Percentiles rank a stretch among this genome's conserved stretches.
phyloP scores from a whole-genome alignment of 2,329 filamentous ascomycete species.

The Dothistroma septosporum region DNA sequence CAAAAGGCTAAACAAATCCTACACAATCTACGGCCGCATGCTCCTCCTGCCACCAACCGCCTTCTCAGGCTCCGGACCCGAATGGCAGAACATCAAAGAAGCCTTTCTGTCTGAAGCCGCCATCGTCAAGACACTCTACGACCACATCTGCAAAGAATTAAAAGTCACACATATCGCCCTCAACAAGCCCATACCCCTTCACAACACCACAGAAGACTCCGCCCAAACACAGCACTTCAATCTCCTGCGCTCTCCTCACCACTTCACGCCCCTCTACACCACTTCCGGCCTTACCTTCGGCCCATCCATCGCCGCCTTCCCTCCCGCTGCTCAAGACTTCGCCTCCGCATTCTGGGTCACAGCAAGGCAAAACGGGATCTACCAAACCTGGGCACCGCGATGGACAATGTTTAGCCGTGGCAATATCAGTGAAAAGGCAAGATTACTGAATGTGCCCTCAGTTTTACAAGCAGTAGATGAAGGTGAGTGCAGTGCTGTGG shows the following conservation, averaged over 20 bases:
- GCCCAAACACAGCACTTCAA: constrained; percentile 53
- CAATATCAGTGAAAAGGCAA: constrained; percentile 82
- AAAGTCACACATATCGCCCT: constrained; percentile 54
- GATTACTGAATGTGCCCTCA: constrained; percentile 55
- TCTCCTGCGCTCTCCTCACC: constrained; percentile 66
- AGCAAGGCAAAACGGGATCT: constrained; percentile 68
- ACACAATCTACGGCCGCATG: constrained; percentile 55
- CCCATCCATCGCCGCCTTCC: constrained; percentile 32
- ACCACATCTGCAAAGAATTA: constrained; percentile 41
- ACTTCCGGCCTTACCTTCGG: constrained; percentile 59
- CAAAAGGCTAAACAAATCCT: constrained; percentile 35
- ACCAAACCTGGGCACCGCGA: constrained; percentile 79
- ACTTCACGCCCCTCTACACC: constrained; percentile 67
- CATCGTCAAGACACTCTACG: constrained; percentile 37
- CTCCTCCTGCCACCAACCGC: constrained; percentile 53
- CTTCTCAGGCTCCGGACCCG: constrained; percentile 34
- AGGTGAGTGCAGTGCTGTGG: constrained; percentile 49
- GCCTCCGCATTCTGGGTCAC: constrained; percentile 70
- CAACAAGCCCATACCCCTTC: constrained; percentile 53
- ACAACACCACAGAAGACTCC: constrained; percentile 1
- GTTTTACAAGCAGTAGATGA: constrained; percentile 32
- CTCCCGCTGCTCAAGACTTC: constrained; percentile 52
- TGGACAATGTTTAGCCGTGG: constrained; percentile 95
- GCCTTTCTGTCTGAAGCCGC: not conserved
- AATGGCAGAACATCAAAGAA: not conserved